Percentiles rank a stretch among this genome's conserved stretches.
Conservation (phyloP, 2,329 filamentous ascomycete species). For the Mariannaea sp. region DNA sequence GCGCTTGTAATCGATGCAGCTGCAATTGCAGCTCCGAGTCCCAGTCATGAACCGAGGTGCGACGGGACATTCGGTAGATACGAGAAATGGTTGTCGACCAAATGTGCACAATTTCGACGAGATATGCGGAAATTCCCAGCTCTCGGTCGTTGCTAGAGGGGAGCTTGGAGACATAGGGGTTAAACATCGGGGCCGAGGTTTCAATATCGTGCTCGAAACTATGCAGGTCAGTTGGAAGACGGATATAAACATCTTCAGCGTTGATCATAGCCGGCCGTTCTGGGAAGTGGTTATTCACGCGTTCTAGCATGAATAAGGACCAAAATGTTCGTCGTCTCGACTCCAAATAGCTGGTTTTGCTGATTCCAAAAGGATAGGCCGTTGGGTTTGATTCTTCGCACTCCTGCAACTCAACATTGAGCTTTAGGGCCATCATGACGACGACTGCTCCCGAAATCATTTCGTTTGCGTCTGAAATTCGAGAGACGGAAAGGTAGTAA, state of each 20-base stretch:
- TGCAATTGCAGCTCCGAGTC: constrained; percentile 34
- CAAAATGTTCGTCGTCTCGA: constrained; percentile 73
- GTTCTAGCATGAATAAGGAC: constrained; percentile 72
- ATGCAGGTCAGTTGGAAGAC: constrained; percentile 65
- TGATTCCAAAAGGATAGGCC: constrained; percentile 62
- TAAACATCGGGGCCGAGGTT: constrained; percentile 63
- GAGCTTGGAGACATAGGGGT: constrained; percentile 48
- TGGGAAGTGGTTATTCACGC: constrained; percentile 64
- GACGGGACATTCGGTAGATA: constrained; percentile 51
- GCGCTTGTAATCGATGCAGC: constrained; percentile 54
- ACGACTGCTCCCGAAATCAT: constrained; percentile 66
- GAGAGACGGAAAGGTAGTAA: constrained; percentile 66
- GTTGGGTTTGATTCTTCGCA: constrained; percentile 47
- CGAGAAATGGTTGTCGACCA: constrained; percentile 68
- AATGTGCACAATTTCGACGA: constrained; percentile 66
- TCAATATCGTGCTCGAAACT: constrained; percentile 66
- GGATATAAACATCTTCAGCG: constrained; percentile 68
- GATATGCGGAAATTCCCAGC: constrained; percentile 60
- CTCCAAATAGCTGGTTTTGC: constrained; percentile 63
- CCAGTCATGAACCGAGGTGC: constrained; percentile 25
- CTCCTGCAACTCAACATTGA: constrained; percentile 65
- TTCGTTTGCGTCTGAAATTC: constrained; percentile 65
- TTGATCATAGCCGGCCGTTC: constrained; percentile 61
- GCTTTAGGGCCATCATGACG: constrained; percentile 61
- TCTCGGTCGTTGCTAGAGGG: constrained; percentile 33